These are phyloP conservation scores for Tetrapyrgos nigripes DNA, from an alignment of 1,284 basidiomycete species.

Conservation along the genomic window DNA sequence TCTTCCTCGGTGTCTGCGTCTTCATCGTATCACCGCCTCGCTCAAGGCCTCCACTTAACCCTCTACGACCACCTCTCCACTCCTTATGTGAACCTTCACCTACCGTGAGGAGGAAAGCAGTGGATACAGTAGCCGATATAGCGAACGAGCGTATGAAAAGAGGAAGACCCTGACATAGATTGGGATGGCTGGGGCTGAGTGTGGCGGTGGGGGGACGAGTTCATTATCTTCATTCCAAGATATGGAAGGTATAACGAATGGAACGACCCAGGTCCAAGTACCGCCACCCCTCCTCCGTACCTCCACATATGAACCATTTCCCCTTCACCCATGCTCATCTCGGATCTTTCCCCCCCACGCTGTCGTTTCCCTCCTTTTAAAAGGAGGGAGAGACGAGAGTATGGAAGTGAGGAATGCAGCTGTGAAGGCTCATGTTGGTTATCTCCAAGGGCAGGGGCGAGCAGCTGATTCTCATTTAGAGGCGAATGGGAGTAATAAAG, in stretches of 20 bases:
- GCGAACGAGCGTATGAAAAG: slow-evolving; percentile 75
- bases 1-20: slow-evolving; percentile 7
- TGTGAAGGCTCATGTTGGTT: slow-evolving; percentile 34
- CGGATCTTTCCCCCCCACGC: slow-evolving; percentile 74
- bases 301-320: slow-evolving; percentile 69
- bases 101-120: slow-evolving; percentile 68
- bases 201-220: slow-evolving; percentile 8
- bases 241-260: neutral
- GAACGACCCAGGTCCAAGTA: neutral
- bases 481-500: neutral
- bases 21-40: slow-evolving; percentile 7
- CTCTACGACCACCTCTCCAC: slow-evolving; percentile 78
- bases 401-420: slow-evolving; percentile 58
- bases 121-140: slow-evolving; percentile 76
- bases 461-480: too few species aligned
- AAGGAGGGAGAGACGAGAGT: slow-evolving; percentile 70
- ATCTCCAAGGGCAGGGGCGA: slow-evolving; percentile 46
- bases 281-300: slow-evolving; percentile 43
- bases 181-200: slow-evolving; percentile 53
- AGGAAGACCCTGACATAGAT: slow-evolving; percentile 78
- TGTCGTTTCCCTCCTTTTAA: slow-evolving; percentile 66
- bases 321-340: slow-evolving; percentile 71
- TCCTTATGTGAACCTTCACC: slow-evolving; percentile 61
- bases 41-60: slow-evolving; percentile 50
- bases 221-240: neutral